A percentile compares a stretch with the other conserved stretches of the same genome.
phyloP scores from a whole-genome alignment of 2,329 filamentous ascomycete genomes.

The Fusarium sp. region DNA sequence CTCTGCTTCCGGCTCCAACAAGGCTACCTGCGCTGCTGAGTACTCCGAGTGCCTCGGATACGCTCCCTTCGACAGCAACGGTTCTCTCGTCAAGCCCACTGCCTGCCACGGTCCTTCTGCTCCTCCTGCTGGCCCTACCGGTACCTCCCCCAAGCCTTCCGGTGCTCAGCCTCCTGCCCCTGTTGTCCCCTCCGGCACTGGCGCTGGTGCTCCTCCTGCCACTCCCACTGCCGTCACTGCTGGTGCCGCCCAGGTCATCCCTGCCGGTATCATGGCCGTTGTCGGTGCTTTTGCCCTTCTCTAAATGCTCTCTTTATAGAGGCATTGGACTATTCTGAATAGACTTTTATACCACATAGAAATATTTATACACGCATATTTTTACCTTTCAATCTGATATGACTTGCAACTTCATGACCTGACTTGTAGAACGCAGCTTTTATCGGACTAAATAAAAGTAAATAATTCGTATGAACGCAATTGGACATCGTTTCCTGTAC shows the following conservation, averaged over 20 bases:
- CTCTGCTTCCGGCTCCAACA: background rate
- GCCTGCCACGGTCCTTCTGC: constrained; percentile 6
- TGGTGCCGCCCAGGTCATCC: constrained; percentile 38
- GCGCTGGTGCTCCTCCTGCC: constrained; percentile 6
- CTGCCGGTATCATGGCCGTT: constrained; percentile 41
- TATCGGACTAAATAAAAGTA: background rate
- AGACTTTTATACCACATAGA: background rate
- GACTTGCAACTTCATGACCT: fast-evolving
- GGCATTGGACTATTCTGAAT: constrained; percentile 4
- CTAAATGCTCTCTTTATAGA: constrained; percentile 19
- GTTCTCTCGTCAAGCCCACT: constrained; percentile 13
- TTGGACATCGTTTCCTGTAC: background rate
- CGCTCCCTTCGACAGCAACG: constrained; percentile 8
- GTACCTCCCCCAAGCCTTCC: constrained; percentile 23
- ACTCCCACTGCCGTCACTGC: constrained; percentile 27
- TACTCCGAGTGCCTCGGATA: constrained; percentile 21
- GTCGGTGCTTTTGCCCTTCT: constrained; percentile 45
- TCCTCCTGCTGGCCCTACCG: constrained; percentile 25
- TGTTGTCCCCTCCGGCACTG: constrained; percentile 6
- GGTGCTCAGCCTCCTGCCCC: constrained; percentile 35
- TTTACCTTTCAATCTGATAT: background rate
- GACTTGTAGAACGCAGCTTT: background rate
- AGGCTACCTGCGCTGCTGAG: constrained; percentile 7
- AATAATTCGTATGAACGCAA: no score
- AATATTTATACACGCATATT: background rate